Conservation (phyloP, 1,139 yeast genomes). For the Groenewaldozyma auringiensis region DNA sequence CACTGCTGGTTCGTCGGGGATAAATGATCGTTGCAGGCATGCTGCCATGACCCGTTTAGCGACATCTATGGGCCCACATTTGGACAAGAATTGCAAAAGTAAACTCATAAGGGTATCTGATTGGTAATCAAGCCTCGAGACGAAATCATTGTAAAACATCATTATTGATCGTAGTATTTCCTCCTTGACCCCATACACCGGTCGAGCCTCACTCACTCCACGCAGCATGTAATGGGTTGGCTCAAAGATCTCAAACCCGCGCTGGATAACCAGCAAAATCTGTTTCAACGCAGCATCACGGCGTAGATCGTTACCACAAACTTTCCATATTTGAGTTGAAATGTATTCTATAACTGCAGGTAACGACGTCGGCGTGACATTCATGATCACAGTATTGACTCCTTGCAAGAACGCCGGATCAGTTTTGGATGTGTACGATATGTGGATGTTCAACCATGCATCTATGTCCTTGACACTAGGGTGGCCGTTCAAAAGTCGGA, state of each 20-base stretch:
- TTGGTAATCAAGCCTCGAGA: slow-evolving; percentile 1
- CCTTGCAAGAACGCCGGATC: neutral
- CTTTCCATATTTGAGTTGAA: neutral
- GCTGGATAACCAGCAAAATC: neutral
- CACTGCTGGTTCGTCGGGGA: slow-evolving; percentile 1
- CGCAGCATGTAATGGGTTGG: neutral
- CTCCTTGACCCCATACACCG: neutral
- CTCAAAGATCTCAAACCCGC: neutral
- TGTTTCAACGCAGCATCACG: neutral
- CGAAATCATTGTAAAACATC: slow-evolving; percentile 3
- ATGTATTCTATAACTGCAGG: neutral
- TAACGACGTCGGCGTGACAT: neutral
- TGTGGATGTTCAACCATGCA: slow-evolving; percentile 15
- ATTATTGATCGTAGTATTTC: neutral
- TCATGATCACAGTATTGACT: neutral
- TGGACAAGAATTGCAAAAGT: neutral
- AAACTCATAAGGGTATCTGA: slow-evolving; percentile 1
- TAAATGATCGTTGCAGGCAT: neutral
- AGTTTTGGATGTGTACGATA: slow-evolving; percentile 7
- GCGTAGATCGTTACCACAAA: neutral
- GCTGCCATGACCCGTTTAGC: slow-evolving; percentile 1
- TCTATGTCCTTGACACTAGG: slow-evolving; percentile 12
- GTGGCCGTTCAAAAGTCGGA: neutral
- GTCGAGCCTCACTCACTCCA: neutral
- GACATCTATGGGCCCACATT: slow-evolving; percentile 2